These are phyloP conservation scores for Psilocybe tampanensis DNA, from an alignment of 768 basidiomycete genomes.

Conservation along the genomic window DNA sequence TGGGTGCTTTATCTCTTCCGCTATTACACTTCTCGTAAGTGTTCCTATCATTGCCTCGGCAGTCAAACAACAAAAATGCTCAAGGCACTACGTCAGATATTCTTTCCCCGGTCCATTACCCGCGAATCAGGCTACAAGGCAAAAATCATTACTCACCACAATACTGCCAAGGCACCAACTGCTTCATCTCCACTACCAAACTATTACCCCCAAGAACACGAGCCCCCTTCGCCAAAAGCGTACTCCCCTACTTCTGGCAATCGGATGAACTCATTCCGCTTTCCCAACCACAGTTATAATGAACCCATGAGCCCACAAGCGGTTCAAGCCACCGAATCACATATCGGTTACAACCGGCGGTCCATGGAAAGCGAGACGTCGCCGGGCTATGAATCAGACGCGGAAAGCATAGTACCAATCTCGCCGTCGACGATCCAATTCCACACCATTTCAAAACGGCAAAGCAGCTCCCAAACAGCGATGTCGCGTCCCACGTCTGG, in stretches of 20 bases:
- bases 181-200: slow-evolving; percentile 28
- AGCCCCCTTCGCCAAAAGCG: slow-evolving; percentile 16
- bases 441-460: slow-evolving; percentile 15
- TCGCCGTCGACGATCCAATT: slow-evolving; percentile 24
- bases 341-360: slow-evolving; percentile 15
- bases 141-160: slow-evolving; percentile 33
- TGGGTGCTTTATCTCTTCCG: slow-evolving; percentile 78
- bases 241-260: slow-evolving; percentile 13
- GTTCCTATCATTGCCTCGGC: neutral
- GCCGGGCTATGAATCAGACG: slow-evolving; percentile 43
- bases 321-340: slow-evolving; percentile 10
- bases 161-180: slow-evolving; percentile 29
- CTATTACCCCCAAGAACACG: slow-evolving; percentile 22
- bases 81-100: slow-evolving; percentile 47
- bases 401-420: slow-evolving; percentile 20
- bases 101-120: slow-evolving; percentile 76
- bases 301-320: slow-evolving; percentile 13
- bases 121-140: slow-evolving; percentile 64
- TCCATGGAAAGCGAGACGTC: slow-evolving; percentile 34
- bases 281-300: slow-evolving; percentile 10
- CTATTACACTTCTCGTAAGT: slow-evolving; percentile 76
- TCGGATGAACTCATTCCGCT: slow-evolving; percentile 26
- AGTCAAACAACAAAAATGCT: neutral
- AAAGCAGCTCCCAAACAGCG: slow-evolving; percentile 18
- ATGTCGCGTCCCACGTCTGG: slow-evolving; percentile 27